Conservation (phyloP, 2,329 filamentous ascomycete genomes). For the Elsinoe australis region DNA sequence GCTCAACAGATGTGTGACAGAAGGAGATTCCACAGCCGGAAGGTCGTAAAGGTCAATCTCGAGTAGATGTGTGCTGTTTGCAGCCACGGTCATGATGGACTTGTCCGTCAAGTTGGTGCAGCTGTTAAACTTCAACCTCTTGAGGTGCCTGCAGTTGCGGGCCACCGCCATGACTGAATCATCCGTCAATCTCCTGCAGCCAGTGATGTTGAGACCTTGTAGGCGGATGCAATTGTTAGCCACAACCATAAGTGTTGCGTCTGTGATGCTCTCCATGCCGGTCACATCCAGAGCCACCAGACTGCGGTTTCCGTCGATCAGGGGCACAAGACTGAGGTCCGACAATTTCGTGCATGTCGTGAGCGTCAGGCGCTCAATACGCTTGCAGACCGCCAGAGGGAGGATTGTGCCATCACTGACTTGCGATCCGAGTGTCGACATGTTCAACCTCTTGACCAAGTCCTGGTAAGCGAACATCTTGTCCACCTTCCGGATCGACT, state of each 20-base stretch:
- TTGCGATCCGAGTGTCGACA: constrained; percentile 66
- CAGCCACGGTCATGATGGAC: constrained; percentile 76
- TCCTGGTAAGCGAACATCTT: constrained; percentile 84
- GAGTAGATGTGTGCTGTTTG: constrained; percentile 83
- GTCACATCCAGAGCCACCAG: constrained; percentile 88
- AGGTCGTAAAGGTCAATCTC: constrained; percentile 94
- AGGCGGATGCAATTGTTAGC: constrained; percentile 74
- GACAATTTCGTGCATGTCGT: constrained; percentile 82
- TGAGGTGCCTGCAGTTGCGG: constrained; percentile 74
- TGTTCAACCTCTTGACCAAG: constrained; percentile 84
- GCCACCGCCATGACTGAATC: constrained; percentile 76
- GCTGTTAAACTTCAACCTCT: constrained; percentile 89
- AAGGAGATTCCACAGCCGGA: constrained; percentile 68
- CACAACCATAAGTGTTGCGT: constrained; percentile 68
- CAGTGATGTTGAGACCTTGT: constrained; percentile 88
- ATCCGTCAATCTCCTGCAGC: constrained; percentile 76
- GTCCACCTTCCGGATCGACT: constrained; percentile 61
- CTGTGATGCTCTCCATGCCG: constrained; percentile 69
- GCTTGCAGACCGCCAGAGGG: constrained; percentile 75
- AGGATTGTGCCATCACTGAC: constrained; percentile 85
- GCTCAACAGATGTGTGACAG: constrained; percentile 71
- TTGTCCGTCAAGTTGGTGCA: constrained; percentile 77
- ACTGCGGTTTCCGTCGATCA: constrained; percentile 70
- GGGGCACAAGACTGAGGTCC: constrained; percentile 70
- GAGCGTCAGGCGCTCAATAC: constrained; percentile 84